phyloP scores from a whole-genome alignment of 2,329 filamentous ascomycete species.

The Alternaria metachromatica region DNA sequence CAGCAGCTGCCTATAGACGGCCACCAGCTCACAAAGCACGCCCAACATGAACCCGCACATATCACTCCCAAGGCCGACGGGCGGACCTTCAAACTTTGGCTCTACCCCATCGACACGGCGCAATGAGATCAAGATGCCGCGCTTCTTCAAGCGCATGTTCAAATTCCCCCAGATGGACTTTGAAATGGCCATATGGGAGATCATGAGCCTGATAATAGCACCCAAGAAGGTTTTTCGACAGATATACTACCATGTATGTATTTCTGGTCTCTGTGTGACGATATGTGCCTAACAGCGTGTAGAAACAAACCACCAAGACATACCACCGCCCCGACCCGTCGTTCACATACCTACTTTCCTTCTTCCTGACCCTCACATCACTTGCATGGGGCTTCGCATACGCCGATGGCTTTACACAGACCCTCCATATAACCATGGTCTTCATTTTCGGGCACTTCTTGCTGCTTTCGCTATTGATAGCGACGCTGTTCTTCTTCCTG shows the following conservation, averaged over 20 bases:
- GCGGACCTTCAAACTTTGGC: constrained; percentile 60
- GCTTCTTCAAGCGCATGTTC: constrained; percentile 72
- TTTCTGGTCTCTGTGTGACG: not conserved
- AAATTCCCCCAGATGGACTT: constrained; percentile 79
- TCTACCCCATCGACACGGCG: constrained; percentile 57
- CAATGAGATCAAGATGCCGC: constrained; percentile 65
- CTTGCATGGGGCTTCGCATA: constrained; percentile 67
- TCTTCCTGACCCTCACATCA: constrained; percentile 64
- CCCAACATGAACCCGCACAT: constrained; percentile 65
- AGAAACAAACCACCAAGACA: constrained; percentile 71
- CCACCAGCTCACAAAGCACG: constrained; percentile 4
- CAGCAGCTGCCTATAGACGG: not conserved
- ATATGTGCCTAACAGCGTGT: constrained; percentile 1
- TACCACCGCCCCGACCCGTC: constrained; percentile 74
- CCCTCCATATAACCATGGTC: constrained; percentile 54
- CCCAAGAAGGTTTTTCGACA: constrained; percentile 75
- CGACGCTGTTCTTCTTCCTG: constrained; percentile 68
- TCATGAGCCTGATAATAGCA: constrained; percentile 71
- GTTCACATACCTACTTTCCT: constrained; percentile 72
- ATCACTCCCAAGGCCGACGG: constrained; percentile 65
- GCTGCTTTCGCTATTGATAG: constrained; percentile 63
- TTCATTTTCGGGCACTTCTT: constrained; percentile 67
- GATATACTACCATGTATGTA: constrained; percentile 70
- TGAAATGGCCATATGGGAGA: constrained; percentile 76
- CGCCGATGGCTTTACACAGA: constrained; percentile 52